Evolutionary conservation across 768 basidiomycete species (phyloP).

Genomic region (button mushroom (Agaricus bisporus)): DNA sequence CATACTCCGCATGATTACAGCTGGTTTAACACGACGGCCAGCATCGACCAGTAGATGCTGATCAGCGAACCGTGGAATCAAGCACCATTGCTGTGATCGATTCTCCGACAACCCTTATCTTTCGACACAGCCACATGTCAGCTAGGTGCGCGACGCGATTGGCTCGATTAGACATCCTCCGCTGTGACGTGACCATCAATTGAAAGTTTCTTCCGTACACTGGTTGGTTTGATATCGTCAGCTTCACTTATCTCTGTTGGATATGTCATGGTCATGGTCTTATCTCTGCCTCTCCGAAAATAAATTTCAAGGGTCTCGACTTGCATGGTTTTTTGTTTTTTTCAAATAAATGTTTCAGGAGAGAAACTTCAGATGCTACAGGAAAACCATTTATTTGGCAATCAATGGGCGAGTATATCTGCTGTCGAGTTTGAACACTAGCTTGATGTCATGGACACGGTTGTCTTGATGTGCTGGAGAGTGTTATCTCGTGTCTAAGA

Average conservation of each 20-base stretch:
- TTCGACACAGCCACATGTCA: constrained; percentile 1
- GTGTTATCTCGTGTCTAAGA: background rate
- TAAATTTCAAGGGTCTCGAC: background rate
- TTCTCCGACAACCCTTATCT: constrained; percentile 5
- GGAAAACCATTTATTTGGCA: background rate
- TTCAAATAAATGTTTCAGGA: background rate
- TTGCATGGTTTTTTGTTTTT: no score
- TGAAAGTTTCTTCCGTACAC: background rate
- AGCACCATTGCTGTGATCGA: background rate
- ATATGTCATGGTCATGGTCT: background rate
- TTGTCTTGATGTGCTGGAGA: background rate
- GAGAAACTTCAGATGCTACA: background rate
- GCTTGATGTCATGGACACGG: constrained; percentile 2
- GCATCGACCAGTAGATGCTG: no score
- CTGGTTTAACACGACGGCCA: no score
- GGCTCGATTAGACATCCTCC: constrained; percentile 9
- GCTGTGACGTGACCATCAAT: background rate
- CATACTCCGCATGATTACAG: no score
- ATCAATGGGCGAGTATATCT: background rate
- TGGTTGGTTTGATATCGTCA: background rate
- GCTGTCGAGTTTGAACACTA: background rate
- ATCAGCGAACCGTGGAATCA: background rate
- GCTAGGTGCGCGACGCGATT: background rate
- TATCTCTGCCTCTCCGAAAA: constrained; percentile 4
- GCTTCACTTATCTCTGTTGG: constrained; percentile 9